These are phyloP conservation scores for Emergomyces africanus DNA, from an alignment of 2,329 filamentous ascomycete genomes.

Conservation along the genomic window DNA sequence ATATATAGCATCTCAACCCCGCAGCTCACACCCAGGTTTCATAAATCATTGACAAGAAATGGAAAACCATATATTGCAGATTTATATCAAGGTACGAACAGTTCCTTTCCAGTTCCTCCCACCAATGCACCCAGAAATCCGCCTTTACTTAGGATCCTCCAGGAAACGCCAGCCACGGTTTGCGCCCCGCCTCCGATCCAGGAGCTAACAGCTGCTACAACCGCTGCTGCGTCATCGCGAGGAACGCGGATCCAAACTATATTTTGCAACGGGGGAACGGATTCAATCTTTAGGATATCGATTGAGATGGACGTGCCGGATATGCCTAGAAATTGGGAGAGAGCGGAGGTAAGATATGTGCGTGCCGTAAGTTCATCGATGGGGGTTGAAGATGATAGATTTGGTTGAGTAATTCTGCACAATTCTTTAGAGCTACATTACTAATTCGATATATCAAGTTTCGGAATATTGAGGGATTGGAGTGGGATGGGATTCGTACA, in stretches of 20 bases:
- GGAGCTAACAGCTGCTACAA: slow-evolving; percentile 33
- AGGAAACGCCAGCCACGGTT: slow-evolving; percentile 20
- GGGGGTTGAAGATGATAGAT: slow-evolving; percentile 4
- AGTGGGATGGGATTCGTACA: slow-evolving; percentile 18
- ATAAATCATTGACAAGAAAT: no score
- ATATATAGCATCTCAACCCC: background rate
- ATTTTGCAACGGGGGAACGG: slow-evolving; percentile 2
- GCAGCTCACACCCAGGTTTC: background rate
- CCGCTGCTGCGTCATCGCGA: slow-evolving; percentile 30
- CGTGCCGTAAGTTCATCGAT: slow-evolving; percentile 36
- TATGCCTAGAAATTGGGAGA: slow-evolving; percentile 36
- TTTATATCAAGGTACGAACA: slow-evolving; percentile 3
- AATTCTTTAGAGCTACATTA: slow-evolving; percentile 6
- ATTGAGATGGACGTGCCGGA: slow-evolving; percentile 35
- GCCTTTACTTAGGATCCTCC: slow-evolving; percentile 27
- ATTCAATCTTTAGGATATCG: slow-evolving; percentile 33
- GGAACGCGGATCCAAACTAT: slow-evolving; percentile 34
- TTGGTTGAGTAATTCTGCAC: slow-evolving; percentile 8
- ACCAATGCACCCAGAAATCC: slow-evolving; percentile 25
- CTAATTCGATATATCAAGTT: background rate
- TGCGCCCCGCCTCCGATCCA: slow-evolving; percentile 27
- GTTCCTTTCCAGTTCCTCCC: slow-evolving; percentile 19
- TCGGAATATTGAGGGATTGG: background rate
- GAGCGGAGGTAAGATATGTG: slow-evolving; percentile 33
- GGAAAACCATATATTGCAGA: background rate